Base-by-base conservation (phyloP, 768 basidiomycete genomes). In the Xerocomellus intermedius region DNA sequence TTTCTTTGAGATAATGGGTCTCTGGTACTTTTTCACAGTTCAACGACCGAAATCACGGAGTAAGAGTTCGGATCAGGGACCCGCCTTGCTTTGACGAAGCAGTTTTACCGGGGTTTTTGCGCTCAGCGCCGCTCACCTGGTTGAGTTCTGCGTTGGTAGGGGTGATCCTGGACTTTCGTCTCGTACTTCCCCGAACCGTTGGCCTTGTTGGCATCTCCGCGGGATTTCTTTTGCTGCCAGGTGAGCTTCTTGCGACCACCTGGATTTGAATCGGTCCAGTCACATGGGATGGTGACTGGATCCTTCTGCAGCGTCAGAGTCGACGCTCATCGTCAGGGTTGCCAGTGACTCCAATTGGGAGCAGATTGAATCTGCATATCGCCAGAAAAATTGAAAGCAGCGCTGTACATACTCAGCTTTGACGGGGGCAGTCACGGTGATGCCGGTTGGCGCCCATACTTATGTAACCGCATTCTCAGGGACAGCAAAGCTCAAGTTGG, bases 161-260 rank as follows among this genome's bases (percentile, higher is more conserved):
- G 12, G 79, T 80, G 0, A 75, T 62, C 30, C 61, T 73, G 19
- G 78, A 80, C 64, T 81, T 81, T 89, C 88, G 64, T 95, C 94
- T 50, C 82, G 78, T 17, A 89, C 77, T 66, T 87, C 87, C 16
- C 79, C 84, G 69, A 93, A 94, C 16, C 84, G 79, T 39, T 95
- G 73, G 14, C 86, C 67, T 93, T 95, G 70, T 96, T 97, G 56
- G 86, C 84, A 2, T 94, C 94, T 30, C 82, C 76, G 56, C 83
- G 80, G 12, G 85, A 82, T 69, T 90, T 90, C 69, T 82, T 87
- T 67, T 85, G 81, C 59, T 85, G 83, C 65, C 83, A 85, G 13
- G 78, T 80, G 51, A 78, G 65, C 60, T 75, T 79, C 59, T 77
- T 77, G 41, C 66, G 58, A 1, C 69, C 62, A 22, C 70, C 68